Evolutionary conservation across 371 early-diverging fungal genomes (phyloP).

Genomic region (Mucor plumbeus): DNA sequence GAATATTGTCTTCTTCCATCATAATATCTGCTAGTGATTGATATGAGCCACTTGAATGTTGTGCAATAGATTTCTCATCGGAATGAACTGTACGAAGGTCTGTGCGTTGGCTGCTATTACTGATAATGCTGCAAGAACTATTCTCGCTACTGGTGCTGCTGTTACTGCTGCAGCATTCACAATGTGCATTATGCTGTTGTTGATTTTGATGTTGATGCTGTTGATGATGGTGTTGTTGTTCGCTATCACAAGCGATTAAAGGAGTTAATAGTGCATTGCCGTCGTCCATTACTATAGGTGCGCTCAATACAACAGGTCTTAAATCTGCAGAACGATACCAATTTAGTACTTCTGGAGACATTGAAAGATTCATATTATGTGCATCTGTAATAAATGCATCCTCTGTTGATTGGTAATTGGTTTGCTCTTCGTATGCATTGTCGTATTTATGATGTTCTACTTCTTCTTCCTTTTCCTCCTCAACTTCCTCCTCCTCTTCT

Average conservation of each 20-base stretch:
- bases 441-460: not conserved
- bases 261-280: not conserved
- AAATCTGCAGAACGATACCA: slow-evolving; percentile 44
- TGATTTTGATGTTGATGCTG: not conserved
- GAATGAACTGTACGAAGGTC: slow-evolving; percentile 3
- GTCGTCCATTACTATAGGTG: not conserved
- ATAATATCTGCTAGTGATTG: slow-evolving; percentile 48
- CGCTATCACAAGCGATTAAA: not conserved
- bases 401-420: slow-evolving; percentile 7
- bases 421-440: not conserved
- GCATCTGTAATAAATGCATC: not conserved
- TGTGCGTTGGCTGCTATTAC: slow-evolving; percentile 9
- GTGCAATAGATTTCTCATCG: slow-evolving; percentile 16
- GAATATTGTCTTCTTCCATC: slow-evolving; percentile 11
- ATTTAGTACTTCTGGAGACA: slow-evolving; percentile 44
- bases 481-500: slow-evolving; percentile 14
- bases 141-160: slow-evolving; percentile 19
- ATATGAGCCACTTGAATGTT: slow-evolving; percentile 29
- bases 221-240: not conserved
- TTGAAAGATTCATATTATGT: slow-evolving; percentile 16
- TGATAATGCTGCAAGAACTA: slow-evolving; percentile 12
- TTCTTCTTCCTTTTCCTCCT: not conserved
- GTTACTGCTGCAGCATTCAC: slow-evolving; percentile 10
- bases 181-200: not conserved
- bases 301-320: not conserved